Evolutionary conservation across 805 yeast species (phyloP), one percentile per base, ranked within the genome.

Genomic region (Kazachstania viticola): DNA sequence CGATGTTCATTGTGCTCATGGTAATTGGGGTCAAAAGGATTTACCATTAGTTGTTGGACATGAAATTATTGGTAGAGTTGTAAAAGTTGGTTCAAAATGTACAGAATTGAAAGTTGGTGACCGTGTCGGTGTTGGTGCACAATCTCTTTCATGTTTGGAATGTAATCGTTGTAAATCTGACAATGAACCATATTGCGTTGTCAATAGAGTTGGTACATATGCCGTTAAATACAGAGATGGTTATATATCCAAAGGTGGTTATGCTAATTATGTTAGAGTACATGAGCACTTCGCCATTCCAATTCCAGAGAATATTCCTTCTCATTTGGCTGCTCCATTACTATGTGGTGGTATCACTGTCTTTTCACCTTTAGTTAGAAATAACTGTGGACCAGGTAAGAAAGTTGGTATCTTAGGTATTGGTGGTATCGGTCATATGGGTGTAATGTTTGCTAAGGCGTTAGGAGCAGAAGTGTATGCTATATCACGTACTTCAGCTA

Each of bases 91-190:
- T 33, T 43, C 62, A n/a, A 59, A 67, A 24, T 73, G 79, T 41
- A 52, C 51, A 11, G 58, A 61, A 39, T 33, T 65, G 57, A 60
- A 70, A 64, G 51, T 76, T 14, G 94, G 93, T 33, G 77, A 82
- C 42, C 64, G 83, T 41, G 91, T 79, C 17, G 94, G 88, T 33
- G 67, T 79, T 30, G 94, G 94, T 44, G 88, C 91, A 16, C 75
- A 71, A 48, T 61, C 67, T 17, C 61, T 58, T 36, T 61, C 79
- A 24, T 81, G 93, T 61, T 54, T 64, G 34, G 59, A 69, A n/a
- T 82, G 93, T 59, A 47, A 62, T 29, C 63, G 73, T 47, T 82
- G 85, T 64, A 51, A 62, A 16, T 39, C 48, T 23, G 64, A 62
- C 44, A 66, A 74, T 49, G 79, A 76, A 43, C 65, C 60, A 40